Conservation (phyloP, 805 yeast genomes). For the Wickerhamiella dianesei region DNA sequence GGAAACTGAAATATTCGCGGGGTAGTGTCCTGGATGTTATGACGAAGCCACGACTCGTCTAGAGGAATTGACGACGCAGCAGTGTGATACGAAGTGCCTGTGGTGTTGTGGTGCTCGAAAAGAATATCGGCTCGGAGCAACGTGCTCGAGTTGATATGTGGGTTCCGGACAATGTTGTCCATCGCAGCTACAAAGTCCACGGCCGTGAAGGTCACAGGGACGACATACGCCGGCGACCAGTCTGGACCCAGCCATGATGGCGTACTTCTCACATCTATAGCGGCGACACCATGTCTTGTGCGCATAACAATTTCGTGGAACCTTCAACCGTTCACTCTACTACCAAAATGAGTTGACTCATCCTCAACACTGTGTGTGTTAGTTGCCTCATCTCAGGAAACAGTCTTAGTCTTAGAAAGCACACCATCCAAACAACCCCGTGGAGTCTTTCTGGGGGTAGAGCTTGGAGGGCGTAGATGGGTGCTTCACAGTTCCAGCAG, state of each 20-base stretch:
- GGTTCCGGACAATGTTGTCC: slow-evolving; percentile 65
- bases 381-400: not conserved
- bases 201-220: slow-evolving; percentile 4
- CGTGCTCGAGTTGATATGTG: slow-evolving; percentile 84
- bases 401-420: no score
- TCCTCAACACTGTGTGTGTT: not conserved
- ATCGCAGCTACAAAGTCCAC: slow-evolving; percentile 60
- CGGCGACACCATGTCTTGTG: slow-evolving; percentile 27
- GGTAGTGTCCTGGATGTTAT: slow-evolving; percentile 5
- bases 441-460: no score
- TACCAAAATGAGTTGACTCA: no score
- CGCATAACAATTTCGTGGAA: not conserved
- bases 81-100: not conserved
- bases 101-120: slow-evolving; percentile 15
- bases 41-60: slow-evolving; percentile 6
- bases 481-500: slow-evolving; percentile 24
- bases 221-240: slow-evolving; percentile 50
- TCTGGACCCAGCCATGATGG: slow-evolving; percentile 39
- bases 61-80: not conserved
- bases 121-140: slow-evolving; percentile 74
- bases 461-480: slow-evolving; percentile 13
- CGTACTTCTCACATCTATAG: slow-evolving; percentile 26
- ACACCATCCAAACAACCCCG: no score
- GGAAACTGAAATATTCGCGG: slow-evolving; percentile 6
- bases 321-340: no score